Conservation (phyloP, 805 yeast genomes). For the Cyberlindnera bimundalis region DNA sequence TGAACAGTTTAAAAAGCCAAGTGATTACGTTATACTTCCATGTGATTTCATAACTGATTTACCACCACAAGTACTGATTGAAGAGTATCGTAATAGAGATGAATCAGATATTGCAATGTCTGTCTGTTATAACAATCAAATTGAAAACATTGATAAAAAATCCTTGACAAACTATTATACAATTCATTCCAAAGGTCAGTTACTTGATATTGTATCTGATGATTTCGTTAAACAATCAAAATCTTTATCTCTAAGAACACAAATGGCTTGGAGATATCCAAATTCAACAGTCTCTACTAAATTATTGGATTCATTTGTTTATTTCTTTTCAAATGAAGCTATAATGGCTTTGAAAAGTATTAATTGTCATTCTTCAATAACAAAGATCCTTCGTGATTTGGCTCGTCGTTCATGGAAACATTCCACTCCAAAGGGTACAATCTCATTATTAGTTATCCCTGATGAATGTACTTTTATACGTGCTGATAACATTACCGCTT, state of each 20-base stretch:
- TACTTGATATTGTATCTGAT: conserved; percentile 71
- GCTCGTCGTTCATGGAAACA: conserved; percentile 94
- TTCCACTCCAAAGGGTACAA: conserved; percentile 49
- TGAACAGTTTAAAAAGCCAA: conserved; percentile 36
- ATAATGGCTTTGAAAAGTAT: conserved; percentile 47
- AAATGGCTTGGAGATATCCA: conserved; percentile 87
- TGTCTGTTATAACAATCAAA: conserved; percentile 68
- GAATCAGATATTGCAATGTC: conserved; percentile 69
- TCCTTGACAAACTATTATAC: conserved; percentile 65
- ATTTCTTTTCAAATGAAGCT: conserved; percentile 55
- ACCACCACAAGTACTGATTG: conserved; percentile 85
- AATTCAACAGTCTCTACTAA: conserved; percentile 72
- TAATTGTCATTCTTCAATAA: conserved; percentile 40
- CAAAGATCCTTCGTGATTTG: conserved; percentile 75
- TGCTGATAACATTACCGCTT: conserved; percentile 73
- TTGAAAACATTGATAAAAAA: conserved; percentile 80
- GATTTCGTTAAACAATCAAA: conserved; percentile 70
- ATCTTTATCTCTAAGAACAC: conserved; percentile 73
- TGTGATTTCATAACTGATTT: conserved; percentile 92
- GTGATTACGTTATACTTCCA: conserved; percentile 82
- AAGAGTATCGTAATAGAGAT: conserved; percentile 72
- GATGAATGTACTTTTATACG: conserved; percentile 68
- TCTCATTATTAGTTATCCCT: conserved; percentile 72
- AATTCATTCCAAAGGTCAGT: conserved; percentile 52
- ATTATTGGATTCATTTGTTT: conserved; percentile 70